Evolutionary conservation across 2,329 filamentous ascomycete species (phyloP).

Genomic region (Fusarium compactum): DNA sequence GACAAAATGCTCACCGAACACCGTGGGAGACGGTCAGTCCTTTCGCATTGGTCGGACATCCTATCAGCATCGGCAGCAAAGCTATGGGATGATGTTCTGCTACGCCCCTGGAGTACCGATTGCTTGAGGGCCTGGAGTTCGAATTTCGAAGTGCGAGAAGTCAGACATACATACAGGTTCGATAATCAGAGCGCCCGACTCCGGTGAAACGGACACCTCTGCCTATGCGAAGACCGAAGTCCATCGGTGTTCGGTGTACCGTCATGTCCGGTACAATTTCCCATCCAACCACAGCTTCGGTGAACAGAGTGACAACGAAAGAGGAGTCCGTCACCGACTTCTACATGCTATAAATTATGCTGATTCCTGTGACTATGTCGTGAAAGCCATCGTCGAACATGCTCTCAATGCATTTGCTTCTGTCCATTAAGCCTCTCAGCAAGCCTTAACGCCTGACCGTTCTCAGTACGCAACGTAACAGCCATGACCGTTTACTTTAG

Average conservation of each 20-base stretch:
- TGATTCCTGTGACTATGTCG: neutral
- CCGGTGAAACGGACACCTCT: neutral
- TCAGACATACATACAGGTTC: neutral
- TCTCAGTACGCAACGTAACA: neutral
- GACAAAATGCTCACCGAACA: neutral
- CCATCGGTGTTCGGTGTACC: neutral
- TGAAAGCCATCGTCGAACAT: neutral
- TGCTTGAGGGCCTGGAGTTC: neutral
- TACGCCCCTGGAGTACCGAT: neutral
- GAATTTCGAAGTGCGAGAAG: too few relatives aligned
- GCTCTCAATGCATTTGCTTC: neutral
- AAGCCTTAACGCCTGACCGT: neutral
- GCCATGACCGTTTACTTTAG: neutral
- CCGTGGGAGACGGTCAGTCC: neutral
- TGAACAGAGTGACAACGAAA: neutral
- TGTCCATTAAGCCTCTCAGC: neutral
- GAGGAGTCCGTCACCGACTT: neutral
- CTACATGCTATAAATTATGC: neutral
- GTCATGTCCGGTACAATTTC: neutral
- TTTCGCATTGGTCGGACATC: neutral
- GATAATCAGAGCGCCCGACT: too few relatives aligned
- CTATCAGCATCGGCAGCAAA: neutral
- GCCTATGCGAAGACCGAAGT: neutral
- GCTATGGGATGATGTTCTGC: neutral
- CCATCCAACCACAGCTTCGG: neutral